Conservation (phyloP, 1,139 yeast genomes). For the Geotrichum bryndzae region DNA sequence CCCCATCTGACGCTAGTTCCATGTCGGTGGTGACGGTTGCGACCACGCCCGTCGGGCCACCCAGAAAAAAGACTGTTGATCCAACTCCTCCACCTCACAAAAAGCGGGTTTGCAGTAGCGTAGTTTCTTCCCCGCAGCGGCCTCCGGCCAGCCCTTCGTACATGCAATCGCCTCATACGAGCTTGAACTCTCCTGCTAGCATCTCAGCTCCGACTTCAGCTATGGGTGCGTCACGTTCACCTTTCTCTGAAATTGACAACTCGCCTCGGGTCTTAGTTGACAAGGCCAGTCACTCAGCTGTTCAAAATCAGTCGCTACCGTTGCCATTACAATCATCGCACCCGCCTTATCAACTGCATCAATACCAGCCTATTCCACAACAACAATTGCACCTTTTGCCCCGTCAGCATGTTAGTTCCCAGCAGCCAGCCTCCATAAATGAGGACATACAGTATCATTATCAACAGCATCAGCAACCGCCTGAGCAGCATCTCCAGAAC, state of each 20-base stretch:
- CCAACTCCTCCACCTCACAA: not conserved
- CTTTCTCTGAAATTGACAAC: not conserved
- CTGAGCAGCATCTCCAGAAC: slow-evolving; percentile 1
- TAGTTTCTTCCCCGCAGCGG: slow-evolving; percentile 2
- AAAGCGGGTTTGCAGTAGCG: slow-evolving; percentile 7
- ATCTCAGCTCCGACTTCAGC: not conserved
- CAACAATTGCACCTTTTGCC: slow-evolving; percentile 35
- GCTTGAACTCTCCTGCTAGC: slow-evolving; percentile 3
- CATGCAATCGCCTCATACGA: slow-evolving; percentile 2
- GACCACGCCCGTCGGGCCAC: not conserved
- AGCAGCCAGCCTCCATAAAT: not conserved
- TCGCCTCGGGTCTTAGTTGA: not conserved
- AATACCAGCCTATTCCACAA: slow-evolving; percentile 18
- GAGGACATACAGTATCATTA: not conserved
- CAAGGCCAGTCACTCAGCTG: not conserved
- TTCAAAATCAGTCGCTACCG: not conserved
- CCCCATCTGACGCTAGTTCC: not conserved
- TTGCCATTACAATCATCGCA: not conserved
- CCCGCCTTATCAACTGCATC: not conserved
- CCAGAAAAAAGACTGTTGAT: not conserved
- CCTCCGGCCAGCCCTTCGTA: slow-evolving; percentile 10
- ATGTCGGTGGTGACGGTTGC: not conserved
- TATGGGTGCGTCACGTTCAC: not conserved
- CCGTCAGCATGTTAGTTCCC: not conserved
- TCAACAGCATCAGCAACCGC: not conserved